These are phyloP conservation scores for Pseudocercospora vitis DNA, from an alignment of 2,329 filamentous ascomycete species.

Conservation along the genomic window DNA sequence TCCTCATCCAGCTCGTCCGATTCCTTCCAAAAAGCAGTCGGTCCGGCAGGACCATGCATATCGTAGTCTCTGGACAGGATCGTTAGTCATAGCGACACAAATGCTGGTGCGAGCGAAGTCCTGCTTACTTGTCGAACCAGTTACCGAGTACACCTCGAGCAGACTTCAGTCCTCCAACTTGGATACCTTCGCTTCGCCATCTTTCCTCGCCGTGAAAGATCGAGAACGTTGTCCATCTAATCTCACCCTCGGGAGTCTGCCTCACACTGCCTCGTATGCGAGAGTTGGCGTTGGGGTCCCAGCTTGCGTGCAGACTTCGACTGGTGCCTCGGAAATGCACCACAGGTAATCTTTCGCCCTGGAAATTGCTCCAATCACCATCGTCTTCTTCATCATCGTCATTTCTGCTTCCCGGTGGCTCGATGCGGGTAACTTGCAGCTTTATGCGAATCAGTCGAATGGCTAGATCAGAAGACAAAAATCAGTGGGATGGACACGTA, in stretches of 20 bases:
- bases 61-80: constrained; percentile 59
- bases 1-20: constrained; percentile 50
- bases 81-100: constrained; percentile 6
- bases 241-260: constrained; percentile 67
- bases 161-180: constrained; percentile 66
- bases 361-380: constrained; percentile 34
- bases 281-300: constrained; percentile 69
- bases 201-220: constrained; percentile 64
- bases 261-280: constrained; percentile 65
- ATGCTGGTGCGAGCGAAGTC: not conserved
- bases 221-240: constrained; percentile 71
- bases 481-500: constrained; percentile 31
- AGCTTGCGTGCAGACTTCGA: constrained; percentile 61
- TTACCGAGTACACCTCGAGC: constrained; percentile 69
- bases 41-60: constrained; percentile 67
- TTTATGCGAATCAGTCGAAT: constrained; percentile 70
- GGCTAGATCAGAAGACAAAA: constrained; percentile 43
- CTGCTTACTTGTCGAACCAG: constrained; percentile 71
- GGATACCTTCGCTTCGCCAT: constrained; percentile 75
- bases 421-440: constrained; percentile 60
- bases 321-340: constrained; percentile 67
- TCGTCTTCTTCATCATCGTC: constrained; percentile 45
- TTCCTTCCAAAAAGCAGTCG: constrained; percentile 77
- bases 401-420: constrained; percentile 54
- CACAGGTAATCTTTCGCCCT: constrained; percentile 53